Conservation (phyloP, 805 yeast genomes). For the Ogataea degrootiae region DNA sequence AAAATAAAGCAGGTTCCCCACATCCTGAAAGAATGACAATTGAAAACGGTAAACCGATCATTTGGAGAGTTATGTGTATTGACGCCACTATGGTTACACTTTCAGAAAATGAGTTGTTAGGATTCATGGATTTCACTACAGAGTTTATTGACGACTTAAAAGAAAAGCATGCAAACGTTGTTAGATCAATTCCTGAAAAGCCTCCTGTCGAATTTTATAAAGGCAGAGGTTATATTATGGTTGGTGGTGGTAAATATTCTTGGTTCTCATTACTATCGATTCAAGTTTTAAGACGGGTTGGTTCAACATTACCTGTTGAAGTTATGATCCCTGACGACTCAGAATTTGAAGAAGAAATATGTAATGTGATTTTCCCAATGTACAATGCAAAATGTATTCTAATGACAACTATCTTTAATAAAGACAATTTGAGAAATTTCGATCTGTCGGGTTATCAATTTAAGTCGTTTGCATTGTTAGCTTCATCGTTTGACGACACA, state of each 20-base stretch:
- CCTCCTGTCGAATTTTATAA: conserved; percentile 17
- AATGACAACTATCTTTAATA: conserved; percentile 32
- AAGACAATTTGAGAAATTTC: conserved; percentile 9
- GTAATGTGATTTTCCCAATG: conserved; percentile 33
- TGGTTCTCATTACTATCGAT: conserved; percentile 32
- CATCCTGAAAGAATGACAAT: conserved; percentile 17
- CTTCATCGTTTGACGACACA: conserved; percentile 69
- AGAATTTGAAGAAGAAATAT: conserved; percentile 34
- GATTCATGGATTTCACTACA: conserved; percentile 11
- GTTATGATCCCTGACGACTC: conserved; percentile 31
- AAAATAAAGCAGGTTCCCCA: conserved; percentile 6
- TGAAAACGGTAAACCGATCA: conserved; percentile 19
- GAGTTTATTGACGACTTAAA: conserved; percentile 38
- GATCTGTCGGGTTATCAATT: conserved; percentile 24
- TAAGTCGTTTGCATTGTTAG: conserved; percentile 46
- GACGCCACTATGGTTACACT: conserved; percentile 11
- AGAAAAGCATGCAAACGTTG: conserved; percentile 38
- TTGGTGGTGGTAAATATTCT: conserved; percentile 35
- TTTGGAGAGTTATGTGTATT: conserved; percentile 17
- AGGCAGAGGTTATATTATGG: conserved; percentile 27
- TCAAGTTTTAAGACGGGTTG: conserved; percentile 35
- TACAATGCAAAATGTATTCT: conserved; percentile 35
- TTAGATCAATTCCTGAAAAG: conserved; percentile 41
- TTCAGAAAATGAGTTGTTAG: conserved; percentile 3
- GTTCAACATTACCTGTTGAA: conserved; percentile 35